Percentiles rank a stretch among this genome's conserved stretches.
These are phyloP conservation scores for Vinca minor DNA, from an alignment of 257 asterid species.

Conservation along the genomic window DNA sequence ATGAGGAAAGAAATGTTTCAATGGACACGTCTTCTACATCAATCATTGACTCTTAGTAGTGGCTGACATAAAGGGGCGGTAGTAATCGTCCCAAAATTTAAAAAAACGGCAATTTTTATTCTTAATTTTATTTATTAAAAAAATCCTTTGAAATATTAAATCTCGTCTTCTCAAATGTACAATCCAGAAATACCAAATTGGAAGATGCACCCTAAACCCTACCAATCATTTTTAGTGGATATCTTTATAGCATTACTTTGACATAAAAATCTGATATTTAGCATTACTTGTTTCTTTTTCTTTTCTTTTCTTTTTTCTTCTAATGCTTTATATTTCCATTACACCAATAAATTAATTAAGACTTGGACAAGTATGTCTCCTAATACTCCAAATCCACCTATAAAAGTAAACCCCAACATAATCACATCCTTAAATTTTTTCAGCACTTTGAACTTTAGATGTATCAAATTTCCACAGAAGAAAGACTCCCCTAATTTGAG, in stretches of 20 bases:
- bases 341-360: not conserved
- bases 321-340: not conserved
- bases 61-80: too few relatives aligned
- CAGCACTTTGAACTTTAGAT: not conserved
- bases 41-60: constrained; percentile 1
- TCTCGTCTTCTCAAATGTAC: too few relatives aligned
- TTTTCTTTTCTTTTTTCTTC: not conserved
- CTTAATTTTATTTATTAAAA: too few relatives aligned
- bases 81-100: too few relatives aligned
- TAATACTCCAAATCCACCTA: not conserved
- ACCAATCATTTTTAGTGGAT: not conserved
- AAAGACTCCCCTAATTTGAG: not conserved
- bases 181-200: too few relatives aligned
- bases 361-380: not conserved
- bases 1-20: not conserved
- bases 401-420: not conserved
- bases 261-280: constrained; percentile 2
- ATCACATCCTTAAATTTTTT: too few relatives aligned
- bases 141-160: too few relatives aligned
- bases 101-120: too few relatives aligned
- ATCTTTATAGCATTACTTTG: not conserved
- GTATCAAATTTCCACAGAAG: not conserved
- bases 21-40: not conserved
- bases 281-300: too few relatives aligned
- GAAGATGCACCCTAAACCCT: not conserved